Base-by-base conservation (phyloP, 768 basidiomycete species). In the Pleurotus salmoneostramineus region DNA sequence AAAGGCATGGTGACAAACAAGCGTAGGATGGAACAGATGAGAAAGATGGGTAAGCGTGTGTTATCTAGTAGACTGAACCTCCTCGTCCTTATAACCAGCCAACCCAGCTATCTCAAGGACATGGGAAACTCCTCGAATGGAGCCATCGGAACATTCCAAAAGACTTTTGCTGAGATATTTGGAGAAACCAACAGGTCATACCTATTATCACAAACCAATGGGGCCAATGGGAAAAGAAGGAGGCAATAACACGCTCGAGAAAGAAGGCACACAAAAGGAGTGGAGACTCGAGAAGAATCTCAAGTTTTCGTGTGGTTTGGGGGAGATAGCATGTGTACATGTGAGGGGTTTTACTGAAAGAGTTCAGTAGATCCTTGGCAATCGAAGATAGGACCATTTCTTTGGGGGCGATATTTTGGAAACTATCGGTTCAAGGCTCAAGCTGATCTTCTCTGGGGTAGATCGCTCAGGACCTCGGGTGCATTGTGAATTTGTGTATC, bases 1-100 rank as follows among this genome's bases (percentile, higher is more conserved):
- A 55, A 55, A 44, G 52, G 52, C 52, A 55, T 55, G 15, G 8
- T 52, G 35, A n/a, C 15, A 34, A n/a, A 33, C 27, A 40, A 40
- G 8, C n/a, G 37, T 2, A 40, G 10, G 37, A 40, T 27, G 42
- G 52, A 55, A 21, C 10, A 36, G 36, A 6, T 32, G 4, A 3
- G 50, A 27, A 27, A 27, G 21, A 27, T 27, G 21, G 21, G 21
- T 27, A 27, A 27, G 21, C 21, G 21, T 27, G 21, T 1, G 21
- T 3, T 27, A 27, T 27, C 21, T 27, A 3, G 3, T 27, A 27
- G 2, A 27, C 21, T 27, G 21, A 27, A 27, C 1, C 21, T 3
- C 21, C 21, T 27, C 21, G 21, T 35, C 50, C 34, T 40, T 52
- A 52, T 52, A 52, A 32, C 15, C 27, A n/a, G 34, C 34, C 12